Evolutionary conservation across 768 basidiomycete species (phyloP).

Genomic region (Tricholoma flavovirens): DNA sequence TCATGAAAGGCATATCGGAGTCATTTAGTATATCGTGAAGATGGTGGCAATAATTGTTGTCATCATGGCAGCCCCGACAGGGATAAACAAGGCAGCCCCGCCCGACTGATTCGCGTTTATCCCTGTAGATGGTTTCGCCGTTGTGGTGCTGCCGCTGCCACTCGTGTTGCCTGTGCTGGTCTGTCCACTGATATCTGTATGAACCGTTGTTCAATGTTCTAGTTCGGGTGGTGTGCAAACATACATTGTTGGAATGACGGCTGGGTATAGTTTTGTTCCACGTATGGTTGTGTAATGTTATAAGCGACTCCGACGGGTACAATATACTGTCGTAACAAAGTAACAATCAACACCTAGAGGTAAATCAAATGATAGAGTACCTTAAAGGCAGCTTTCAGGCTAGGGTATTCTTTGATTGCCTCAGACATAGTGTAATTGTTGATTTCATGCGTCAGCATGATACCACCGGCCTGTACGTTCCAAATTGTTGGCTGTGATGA

Average conservation of each 20-base stretch:
- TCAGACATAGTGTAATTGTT: constrained; percentile 59
- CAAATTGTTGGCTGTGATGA: background rate
- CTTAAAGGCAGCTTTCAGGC: constrained; percentile 39
- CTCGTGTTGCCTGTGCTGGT: background rate
- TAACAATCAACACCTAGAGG: background rate
- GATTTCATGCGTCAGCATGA: constrained; percentile 54
- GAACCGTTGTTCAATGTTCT: background rate
- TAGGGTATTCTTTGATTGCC: constrained; percentile 46
- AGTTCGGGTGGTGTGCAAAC: background rate
- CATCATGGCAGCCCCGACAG: background rate
- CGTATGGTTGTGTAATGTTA: constrained; percentile 49
- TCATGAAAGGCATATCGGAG: background rate
- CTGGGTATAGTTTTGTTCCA: constrained; percentile 37
- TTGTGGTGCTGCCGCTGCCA: background rate
- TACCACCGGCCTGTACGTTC: constrained; percentile 36
- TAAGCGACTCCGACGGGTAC: constrained; percentile 49
- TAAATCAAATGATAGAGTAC: constrained; percentile 21
- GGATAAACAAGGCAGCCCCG: background rate
- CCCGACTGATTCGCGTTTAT: background rate
- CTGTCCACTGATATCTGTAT: constrained; percentile 1
- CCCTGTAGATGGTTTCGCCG: background rate
- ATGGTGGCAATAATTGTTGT: background rate
- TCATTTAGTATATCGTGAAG: background rate
- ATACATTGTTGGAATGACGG: constrained; percentile 45
- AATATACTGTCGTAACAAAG: constrained; percentile 27